Evolutionary conservation across 352 stramenopile species (phyloP).

Genomic region (Phytophthora macrochlamydospora): DNA sequence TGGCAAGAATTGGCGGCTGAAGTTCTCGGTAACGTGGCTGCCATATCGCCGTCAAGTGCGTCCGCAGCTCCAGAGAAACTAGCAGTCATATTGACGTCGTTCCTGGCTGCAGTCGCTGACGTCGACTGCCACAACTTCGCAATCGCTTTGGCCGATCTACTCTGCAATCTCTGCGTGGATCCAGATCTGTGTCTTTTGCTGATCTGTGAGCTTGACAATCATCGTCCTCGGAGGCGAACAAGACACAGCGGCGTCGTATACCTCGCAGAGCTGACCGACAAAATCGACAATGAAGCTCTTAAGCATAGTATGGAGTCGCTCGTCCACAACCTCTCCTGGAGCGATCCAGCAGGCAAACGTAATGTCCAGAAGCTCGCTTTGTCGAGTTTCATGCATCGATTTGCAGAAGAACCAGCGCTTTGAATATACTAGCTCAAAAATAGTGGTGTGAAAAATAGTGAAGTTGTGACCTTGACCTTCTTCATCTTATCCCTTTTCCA

Average conservation of each 20-base stretch:
- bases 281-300: constrained; percentile 39
- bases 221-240: constrained; percentile 40
- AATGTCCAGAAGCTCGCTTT: constrained; percentile 71
- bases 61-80: constrained; percentile 38
- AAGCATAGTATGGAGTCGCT: constrained; percentile 67
- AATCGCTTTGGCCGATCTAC: constrained; percentile 57
- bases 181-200: constrained; percentile 52
- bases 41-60: constrained; percentile 13
- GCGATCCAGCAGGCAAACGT: constrained; percentile 67
- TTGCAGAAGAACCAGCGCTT: constrained; percentile 44
- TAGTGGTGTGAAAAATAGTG: constrained; percentile 12
- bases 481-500: constrained; percentile 11
- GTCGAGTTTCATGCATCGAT: constrained; percentile 64
- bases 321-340: constrained; percentile 79
- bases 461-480: neutral
- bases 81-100: constrained; percentile 31
- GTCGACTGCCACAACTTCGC: constrained; percentile 20
- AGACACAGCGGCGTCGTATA: constrained; percentile 66
- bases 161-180: constrained; percentile 67
- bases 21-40: constrained; percentile 47
- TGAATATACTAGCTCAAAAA: constrained; percentile 12
- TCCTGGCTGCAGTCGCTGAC: constrained; percentile 30
- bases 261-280: constrained; percentile 57
- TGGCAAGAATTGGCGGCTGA: constrained; percentile 43
- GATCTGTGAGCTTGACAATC: constrained; percentile 73